A percentile compares a stretch with the other conserved stretches of the same genome.
phyloP scores from a whole-genome alignment of 2,329 filamentous ascomycete species.

The Cadophora luteo-olivacea region DNA sequence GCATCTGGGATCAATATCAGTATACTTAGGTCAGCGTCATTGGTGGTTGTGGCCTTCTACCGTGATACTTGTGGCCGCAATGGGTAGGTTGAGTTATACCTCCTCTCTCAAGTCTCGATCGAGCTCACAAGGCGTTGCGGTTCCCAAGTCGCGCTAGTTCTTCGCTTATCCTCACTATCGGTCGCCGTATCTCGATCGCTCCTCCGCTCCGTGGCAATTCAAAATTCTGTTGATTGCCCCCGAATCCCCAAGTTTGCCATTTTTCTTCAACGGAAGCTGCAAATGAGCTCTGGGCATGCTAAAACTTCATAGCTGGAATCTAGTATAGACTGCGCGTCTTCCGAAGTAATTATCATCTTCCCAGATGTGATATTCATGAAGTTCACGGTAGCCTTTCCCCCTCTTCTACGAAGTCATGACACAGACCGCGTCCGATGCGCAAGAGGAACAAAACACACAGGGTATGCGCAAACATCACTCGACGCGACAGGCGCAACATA shows the following conservation, averaged over 20 bases:
- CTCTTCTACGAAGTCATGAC: slow-evolving; percentile 44
- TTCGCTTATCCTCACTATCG: slow-evolving; percentile 1
- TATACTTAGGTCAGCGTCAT: not conserved
- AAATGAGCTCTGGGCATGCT: slow-evolving; percentile 59
- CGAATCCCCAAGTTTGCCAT: slow-evolving; percentile 49
- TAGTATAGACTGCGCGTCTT: slow-evolving; percentile 54
- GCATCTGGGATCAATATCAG: slow-evolving; percentile 55
- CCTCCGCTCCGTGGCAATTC: slow-evolving; percentile 19
- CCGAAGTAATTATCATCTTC: slow-evolving; percentile 59
- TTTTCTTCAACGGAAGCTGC: slow-evolving; percentile 44
- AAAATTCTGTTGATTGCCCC: slow-evolving; percentile 55
- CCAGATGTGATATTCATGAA: slow-evolving; percentile 65
- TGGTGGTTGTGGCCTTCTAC: slow-evolving; percentile 1
- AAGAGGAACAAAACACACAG: slow-evolving; percentile 42
- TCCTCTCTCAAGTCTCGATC: slow-evolving; percentile 10
- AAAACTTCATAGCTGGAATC: slow-evolving; percentile 57
- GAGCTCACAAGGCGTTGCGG: slow-evolving; percentile 15
- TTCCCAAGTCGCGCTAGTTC: slow-evolving; percentile 12
- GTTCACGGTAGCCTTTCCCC: slow-evolving; percentile 53
- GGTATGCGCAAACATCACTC: slow-evolving; percentile 33
- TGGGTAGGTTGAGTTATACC: slow-evolving; percentile 14
- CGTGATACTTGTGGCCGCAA: slow-evolving; percentile 24
- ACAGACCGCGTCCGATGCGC: slow-evolving; percentile 45
- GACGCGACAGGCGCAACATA: slow-evolving; percentile 18
- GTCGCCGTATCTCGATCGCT: slow-evolving; percentile 7